phyloP scores from a whole-genome alignment of 495 filamentous ascomycete genomes.

The Symbiotaphrina buchneri region DNA sequence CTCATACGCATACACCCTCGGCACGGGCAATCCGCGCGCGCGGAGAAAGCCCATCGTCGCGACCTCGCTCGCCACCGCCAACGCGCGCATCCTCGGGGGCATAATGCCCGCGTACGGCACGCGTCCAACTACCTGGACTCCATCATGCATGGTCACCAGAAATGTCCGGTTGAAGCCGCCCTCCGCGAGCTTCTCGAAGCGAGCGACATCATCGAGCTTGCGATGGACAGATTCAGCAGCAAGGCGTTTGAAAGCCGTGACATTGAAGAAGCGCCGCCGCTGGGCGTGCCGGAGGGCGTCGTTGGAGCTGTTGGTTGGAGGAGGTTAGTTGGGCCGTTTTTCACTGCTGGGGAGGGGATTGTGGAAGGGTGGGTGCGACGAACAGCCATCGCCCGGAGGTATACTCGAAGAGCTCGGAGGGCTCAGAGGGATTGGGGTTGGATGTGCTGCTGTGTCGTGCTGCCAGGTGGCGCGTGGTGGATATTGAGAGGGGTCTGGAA shows the following conservation, averaged over 20 bases:
- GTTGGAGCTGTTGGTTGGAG: too few species aligned
- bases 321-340: neutral
- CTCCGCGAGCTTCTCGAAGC: slow-evolving; percentile 12
- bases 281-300: neutral
- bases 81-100: slow-evolving; percentile 13
- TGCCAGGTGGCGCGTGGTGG: too few species aligned
- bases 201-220: slow-evolving; percentile 5
- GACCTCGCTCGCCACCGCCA: slow-evolving; percentile 20
- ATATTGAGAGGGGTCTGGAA: too few species aligned
- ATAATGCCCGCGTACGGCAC: slow-evolving; percentile 15
- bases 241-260: slow-evolving; percentile 10
- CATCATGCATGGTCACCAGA: slow-evolving; percentile 11
- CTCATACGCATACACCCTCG: slow-evolving; percentile 6
- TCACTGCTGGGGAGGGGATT: neutral
- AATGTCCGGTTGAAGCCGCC: slow-evolving; percentile 18
- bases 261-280: slow-evolving; percentile 8
- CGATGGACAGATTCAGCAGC: slow-evolving; percentile 7
- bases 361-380: neutral
- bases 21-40: slow-evolving; percentile 13
- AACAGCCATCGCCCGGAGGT: neutral
- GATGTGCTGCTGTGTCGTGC: too few species aligned
- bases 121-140: slow-evolving; percentile 14
- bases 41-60: slow-evolving; percentile 19
- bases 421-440: too few species aligned
- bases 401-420: neutral